Conservation (phyloP, 257 asterid genomes). For the Solanum virginianum region DNA sequence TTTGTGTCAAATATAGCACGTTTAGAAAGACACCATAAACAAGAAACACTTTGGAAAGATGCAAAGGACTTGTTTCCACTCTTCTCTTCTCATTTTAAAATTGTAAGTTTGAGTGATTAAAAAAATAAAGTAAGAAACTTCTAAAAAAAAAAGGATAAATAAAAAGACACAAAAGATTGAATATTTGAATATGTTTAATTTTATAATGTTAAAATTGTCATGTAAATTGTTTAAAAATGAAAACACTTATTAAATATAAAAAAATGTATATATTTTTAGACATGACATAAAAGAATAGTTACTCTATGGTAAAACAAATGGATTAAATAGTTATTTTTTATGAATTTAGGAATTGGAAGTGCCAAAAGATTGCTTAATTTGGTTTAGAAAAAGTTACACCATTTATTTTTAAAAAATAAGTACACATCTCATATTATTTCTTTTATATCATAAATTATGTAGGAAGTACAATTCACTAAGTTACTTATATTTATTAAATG, state of each 20-base stretch:
- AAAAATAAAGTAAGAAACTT: background rate
- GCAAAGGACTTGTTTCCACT: background rate
- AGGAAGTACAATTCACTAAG: too few relatives aligned
- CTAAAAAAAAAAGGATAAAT: background rate
- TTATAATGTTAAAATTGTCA: background rate
- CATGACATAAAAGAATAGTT: too few relatives aligned
- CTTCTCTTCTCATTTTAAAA: fast-evolving
- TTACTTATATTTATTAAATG: too few relatives aligned
- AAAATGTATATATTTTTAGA: too few relatives aligned
- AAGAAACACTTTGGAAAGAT: background rate
- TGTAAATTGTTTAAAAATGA: background rate
- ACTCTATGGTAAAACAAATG: too few relatives aligned
- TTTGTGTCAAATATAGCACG: background rate
- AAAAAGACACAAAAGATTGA: background rate
- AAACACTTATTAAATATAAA: background rate
- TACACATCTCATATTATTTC: too few relatives aligned
- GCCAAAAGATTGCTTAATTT: too few relatives aligned
- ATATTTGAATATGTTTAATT: background rate
- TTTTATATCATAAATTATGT: too few relatives aligned
- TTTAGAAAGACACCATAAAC: background rate
- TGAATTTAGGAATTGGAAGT: too few relatives aligned
- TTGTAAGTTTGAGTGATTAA: fast-evolving
- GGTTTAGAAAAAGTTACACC: too few relatives aligned
- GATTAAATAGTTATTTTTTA: too few relatives aligned
- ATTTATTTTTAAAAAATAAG: too few relatives aligned